Evolutionary conservation across 495 filamentous ascomycete species (phyloP).

Genomic region (Penicillium antarcticum): DNA sequence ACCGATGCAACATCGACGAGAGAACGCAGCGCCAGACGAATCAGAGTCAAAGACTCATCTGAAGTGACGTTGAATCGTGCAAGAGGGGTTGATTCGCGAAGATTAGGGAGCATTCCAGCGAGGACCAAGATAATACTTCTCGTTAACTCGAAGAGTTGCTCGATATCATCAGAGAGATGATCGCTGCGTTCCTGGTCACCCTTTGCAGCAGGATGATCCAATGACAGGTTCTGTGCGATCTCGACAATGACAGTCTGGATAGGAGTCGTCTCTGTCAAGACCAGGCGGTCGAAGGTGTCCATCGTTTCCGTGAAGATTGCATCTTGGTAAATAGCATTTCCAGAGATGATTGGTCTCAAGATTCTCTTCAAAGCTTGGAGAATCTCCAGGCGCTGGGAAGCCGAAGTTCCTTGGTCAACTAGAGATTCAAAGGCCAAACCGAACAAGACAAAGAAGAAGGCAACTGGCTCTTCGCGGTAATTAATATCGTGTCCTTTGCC

Average conservation of each 20-base stretch:
- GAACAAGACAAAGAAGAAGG: constrained; percentile 98
- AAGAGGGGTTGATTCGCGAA: constrained; percentile 70
- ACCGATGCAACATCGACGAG: constrained; percentile 92
- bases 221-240: constrained; percentile 83
- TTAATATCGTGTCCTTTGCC: constrained; percentile 75
- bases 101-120: constrained; percentile 78
- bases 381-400: constrained; percentile 84
- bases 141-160: constrained; percentile 95
- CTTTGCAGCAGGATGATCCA: constrained; percentile 87
- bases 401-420: constrained; percentile 69
- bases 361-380: constrained; percentile 93
- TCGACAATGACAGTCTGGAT: constrained; percentile 93
- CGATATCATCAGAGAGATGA: constrained; percentile 90
- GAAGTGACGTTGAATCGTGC: constrained; percentile 57
- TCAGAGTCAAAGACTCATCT: constrained; percentile 80
- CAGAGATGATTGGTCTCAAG: constrained; percentile 87
- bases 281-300: constrained; percentile 90
- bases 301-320: constrained; percentile 96
- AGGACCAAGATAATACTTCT: constrained; percentile 92
- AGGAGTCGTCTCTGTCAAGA: constrained; percentile 80
- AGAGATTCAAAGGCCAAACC: constrained; percentile 95
- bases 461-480: constrained; percentile 95
- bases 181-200: constrained; percentile 61
- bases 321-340: constrained; percentile 93
- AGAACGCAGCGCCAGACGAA: constrained; percentile 74